A percentile compares a stretch with the other conserved stretches of the same genome.
Conservation (phyloP, 345 rosid species). For the Lepidium africanum region DNA sequence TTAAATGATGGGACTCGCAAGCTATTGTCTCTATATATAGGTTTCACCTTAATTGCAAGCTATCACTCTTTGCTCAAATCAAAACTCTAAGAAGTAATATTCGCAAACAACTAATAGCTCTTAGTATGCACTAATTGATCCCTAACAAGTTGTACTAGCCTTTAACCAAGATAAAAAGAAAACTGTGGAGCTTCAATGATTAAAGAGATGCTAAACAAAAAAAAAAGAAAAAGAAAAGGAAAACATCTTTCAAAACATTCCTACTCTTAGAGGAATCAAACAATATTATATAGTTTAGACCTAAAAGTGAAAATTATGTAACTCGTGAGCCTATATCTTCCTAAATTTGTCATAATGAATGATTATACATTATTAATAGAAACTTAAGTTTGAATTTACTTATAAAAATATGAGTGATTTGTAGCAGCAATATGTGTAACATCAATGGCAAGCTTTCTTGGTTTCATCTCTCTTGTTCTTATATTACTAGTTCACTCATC, state of each 20-base stretch:
- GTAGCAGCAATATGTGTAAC: constrained; percentile 1
- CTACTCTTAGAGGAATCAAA: no score
- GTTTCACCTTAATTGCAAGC: not conserved
- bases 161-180: no score
- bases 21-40: not conserved
- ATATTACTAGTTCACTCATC: constrained; percentile 8
- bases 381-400: not conserved
- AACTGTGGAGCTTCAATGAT: no score
- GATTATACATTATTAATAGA: not conserved
- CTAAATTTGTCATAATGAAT: not conserved
- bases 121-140: not conserved
- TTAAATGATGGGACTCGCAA: constrained; percentile 2
- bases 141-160: not conserved
- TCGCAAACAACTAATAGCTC: not conserved
- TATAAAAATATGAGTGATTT: not conserved
- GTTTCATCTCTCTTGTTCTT: not conserved
- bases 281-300: no score
- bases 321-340: not conserved
- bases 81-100: not conserved
- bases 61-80: not conserved
- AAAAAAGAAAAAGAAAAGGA: no score
- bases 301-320: no score
- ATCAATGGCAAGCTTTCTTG: not conserved
- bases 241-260: no score
- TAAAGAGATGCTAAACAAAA: no score